These are phyloP conservation scores for Ogataea methylovora DNA, from an alignment of 805 yeast species.

Conservation along the genomic window DNA sequence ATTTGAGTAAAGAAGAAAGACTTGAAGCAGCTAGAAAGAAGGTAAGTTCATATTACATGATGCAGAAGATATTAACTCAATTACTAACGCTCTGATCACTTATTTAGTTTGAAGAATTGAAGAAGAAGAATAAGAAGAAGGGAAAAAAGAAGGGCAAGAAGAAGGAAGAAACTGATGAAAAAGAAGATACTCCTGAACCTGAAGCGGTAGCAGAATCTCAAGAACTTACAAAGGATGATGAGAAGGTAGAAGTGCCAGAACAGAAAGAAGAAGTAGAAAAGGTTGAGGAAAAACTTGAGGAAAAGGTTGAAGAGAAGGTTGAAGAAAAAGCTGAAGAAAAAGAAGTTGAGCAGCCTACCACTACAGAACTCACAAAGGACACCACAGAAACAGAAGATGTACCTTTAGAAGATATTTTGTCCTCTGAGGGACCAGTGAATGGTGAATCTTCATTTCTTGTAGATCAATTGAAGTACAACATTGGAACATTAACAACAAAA, in stretches of 20 bases:
- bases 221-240: neutral
- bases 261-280: conserved; percentile 1
- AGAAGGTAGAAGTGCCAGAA: neutral
- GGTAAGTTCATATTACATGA: conserved; percentile 3
- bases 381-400: neutral
- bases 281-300: conserved; percentile 1
- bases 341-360: neutral
- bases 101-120: conserved; percentile 20
- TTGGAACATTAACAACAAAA: conserved; percentile 24
- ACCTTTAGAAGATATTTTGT: conserved; percentile 13
- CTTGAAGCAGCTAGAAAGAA: conserved; percentile 29
- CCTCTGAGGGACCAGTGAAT: conserved; percentile 5
- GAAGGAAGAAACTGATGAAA: conserved; percentile 5
- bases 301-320: neutral
- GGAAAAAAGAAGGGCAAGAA: conserved; percentile 13
- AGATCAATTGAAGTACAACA: conserved; percentile 24
- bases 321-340: neutral
- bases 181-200: conserved; percentile 1
- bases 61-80: conserved; percentile 1
- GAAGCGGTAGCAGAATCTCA: conserved; percentile 4
- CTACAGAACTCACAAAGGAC: neutral
- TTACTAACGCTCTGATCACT: neutral
- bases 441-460: conserved; percentile 17
- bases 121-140: conserved; percentile 22
- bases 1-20: conserved; percentile 25